Conservation (phyloP, 352 stramenopile species). For the Phytophthora syringae region DNA sequence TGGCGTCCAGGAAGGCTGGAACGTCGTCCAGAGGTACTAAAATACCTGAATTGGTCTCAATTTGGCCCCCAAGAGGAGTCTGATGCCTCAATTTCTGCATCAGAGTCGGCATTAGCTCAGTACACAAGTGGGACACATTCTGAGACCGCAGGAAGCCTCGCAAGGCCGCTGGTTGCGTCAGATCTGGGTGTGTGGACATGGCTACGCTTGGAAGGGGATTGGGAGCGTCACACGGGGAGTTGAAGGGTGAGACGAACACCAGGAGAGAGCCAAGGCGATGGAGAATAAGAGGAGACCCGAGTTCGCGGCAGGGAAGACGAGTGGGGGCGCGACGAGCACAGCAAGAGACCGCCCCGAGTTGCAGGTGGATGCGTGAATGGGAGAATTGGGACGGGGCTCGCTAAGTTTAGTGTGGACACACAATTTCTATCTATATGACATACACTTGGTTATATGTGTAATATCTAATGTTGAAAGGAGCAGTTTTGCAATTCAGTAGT, state of each 20-base stretch:
- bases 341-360: background rate
- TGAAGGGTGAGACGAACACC: background rate
- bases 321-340: background rate
- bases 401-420: too few species aligned
- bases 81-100: slow-evolving; percentile 31
- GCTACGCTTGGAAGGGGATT: background rate
- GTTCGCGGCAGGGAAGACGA: background rate
- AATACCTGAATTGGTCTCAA: slow-evolving; percentile 5
- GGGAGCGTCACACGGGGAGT: background rate
- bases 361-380: background rate
- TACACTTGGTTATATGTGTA: too few species aligned
- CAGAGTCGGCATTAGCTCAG: slow-evolving; percentile 27
- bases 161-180: slow-evolving; percentile 16
- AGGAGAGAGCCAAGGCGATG: slow-evolving; percentile 2
- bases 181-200: slow-evolving; percentile 13
- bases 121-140: slow-evolving; percentile 8
- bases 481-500: too few species aligned
- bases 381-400: too few species aligned
- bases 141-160: slow-evolving; percentile 33
- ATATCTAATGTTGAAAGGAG: too few species aligned
- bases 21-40: slow-evolving; percentile 40
- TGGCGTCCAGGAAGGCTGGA: slow-evolving; percentile 51
- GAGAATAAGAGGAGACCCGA: background rate
- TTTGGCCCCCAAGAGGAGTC: too few species aligned
- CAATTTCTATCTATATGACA: too few species aligned